Percentiles rank a stretch among this genome's conserved stretches.
Evolutionary conservation across 257 asterid species (phyloP).

Genomic region (Salvia hispanica): DNA sequence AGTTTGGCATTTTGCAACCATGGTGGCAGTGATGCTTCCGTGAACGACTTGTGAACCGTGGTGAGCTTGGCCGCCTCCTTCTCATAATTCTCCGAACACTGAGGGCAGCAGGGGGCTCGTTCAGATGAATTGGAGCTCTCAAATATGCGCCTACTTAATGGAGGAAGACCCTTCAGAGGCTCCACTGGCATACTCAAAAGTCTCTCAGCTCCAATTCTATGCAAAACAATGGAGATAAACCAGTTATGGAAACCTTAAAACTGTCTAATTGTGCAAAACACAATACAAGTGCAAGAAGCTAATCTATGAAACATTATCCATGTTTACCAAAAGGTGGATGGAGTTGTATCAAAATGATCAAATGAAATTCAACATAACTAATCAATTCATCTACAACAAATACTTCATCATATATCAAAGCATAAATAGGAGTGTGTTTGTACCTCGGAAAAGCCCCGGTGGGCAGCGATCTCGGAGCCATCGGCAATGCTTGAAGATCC

Average conservation of each 20-base stretch:
- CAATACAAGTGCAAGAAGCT: too few species aligned
- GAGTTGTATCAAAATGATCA: constrained; percentile 15
- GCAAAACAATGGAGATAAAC: constrained; percentile 14
- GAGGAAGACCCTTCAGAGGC: constrained; percentile 42
- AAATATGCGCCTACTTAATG: constrained; percentile 31
- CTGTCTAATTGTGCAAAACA: too few species aligned
- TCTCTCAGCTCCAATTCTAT: constrained; percentile 40
- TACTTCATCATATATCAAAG: constrained; percentile 9
- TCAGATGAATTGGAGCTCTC: constrained; percentile 49
- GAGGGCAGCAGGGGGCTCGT: constrained; percentile 46
- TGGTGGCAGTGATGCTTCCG: constrained; percentile 56
- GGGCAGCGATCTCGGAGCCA: constrained; percentile 61
- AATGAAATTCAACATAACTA: constrained; percentile 6
- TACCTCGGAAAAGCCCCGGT: constrained; percentile 73
- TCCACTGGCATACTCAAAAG: constrained; percentile 44
- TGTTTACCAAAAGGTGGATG: not conserved
- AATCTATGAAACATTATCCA: not conserved
- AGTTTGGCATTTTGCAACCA: constrained; percentile 73
- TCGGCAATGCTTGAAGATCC: constrained; percentile 87
- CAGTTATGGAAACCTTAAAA: too few species aligned
- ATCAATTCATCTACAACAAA: not conserved
- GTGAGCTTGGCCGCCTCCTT: constrained; percentile 54
- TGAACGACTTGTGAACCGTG: constrained; percentile 51
- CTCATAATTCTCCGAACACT: constrained; percentile 55
- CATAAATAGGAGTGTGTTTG: not conserved